Evolutionary conservation across 2,329 filamentous ascomycete species (phyloP), one percentile per base, ranked within the genome.

Genomic region (Chaetomium strumarium): DNA sequence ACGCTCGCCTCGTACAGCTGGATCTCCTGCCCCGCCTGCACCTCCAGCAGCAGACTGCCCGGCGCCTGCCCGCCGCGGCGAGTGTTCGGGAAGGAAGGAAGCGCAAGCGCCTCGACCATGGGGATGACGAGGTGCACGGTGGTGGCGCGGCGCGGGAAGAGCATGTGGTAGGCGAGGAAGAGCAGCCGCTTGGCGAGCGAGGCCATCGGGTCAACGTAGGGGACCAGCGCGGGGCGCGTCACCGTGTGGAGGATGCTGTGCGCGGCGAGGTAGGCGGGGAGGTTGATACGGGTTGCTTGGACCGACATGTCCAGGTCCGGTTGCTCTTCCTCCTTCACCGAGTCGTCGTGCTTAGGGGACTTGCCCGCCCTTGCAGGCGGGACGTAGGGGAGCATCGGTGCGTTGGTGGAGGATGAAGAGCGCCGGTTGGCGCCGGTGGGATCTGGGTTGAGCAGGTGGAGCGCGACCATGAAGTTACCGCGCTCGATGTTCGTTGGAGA

Each of bases 401-500:
- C 19, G 24, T 16, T 40, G 16, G 11, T n/a, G 38, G n/a, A 12
- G 16, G 30, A n/a, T n/a, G n/a, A n/a, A n/a, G n/a, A n/a, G n/a
- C n/a, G n/a, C n/a, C n/a, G 9, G 8, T 39, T 9, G n/a, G 46
- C 36, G 14, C 10, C 33, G 33, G 33, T 14, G 4, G 38, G 13
- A 9, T 34, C 24, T 29, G 49, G 11, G 70, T 24, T 76, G 76
- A 46, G 88, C 77, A 96, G 79, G 55, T 83, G 79, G 14, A 96
- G 72, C 43, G 88, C 85, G 16, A 97, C 74, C 93, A 99, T 99
- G 75, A 96, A 97, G 71, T 97, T 97, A 29, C 93, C 93, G 13
- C 80, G 79, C 2, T 79, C 79, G 19, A 87, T 71, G 63, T 99
- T 99, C 1, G 77, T 70, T 0, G 82, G 83, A 2, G 89, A 93